Conservation (phyloP, 2,329 filamentous ascomycete genomes). For the Xylaria multiplex region DNA sequence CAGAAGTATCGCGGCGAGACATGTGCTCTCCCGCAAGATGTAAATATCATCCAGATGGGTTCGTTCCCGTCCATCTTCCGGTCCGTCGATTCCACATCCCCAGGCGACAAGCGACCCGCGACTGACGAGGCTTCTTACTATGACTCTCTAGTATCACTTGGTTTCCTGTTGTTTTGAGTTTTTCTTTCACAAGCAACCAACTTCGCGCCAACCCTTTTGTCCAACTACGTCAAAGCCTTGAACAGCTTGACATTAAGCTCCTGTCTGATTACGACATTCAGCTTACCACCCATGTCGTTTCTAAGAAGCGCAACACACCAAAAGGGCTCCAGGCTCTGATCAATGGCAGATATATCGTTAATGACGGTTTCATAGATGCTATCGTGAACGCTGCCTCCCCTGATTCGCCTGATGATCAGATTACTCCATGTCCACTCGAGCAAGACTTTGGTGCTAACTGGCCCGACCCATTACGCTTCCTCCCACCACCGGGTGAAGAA, state of each 20-base stretch:
- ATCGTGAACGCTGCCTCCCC: constrained; percentile 69
- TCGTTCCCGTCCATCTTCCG: constrained; percentile 71
- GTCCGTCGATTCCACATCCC: constrained; percentile 51
- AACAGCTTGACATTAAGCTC: constrained; percentile 90
- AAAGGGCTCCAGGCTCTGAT: constrained; percentile 88
- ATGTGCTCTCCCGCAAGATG: constrained; percentile 63
- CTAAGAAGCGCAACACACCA: constrained; percentile 88
- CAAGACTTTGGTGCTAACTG: constrained; percentile 81
- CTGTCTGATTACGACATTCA: constrained; percentile 74
- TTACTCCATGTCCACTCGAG: constrained; percentile 71
- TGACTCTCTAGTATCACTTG: constrained; percentile 72
- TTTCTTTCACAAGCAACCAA: constrained; percentile 78
- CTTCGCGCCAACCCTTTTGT: constrained; percentile 72
- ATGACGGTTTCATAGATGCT: constrained; percentile 76
- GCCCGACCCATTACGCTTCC: constrained; percentile 76
- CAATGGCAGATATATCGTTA: constrained; percentile 81
- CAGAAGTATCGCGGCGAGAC: constrained; percentile 72
- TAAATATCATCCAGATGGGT: constrained; percentile 77
- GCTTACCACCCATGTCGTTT: constrained; percentile 86
- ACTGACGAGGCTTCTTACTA: constrained; percentile 14
- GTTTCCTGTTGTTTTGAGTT: constrained; percentile 82
- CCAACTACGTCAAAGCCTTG: constrained; percentile 72
- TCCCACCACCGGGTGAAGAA: constrained; percentile 81
- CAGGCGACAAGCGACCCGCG: neutral
- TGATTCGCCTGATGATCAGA: constrained; percentile 57